A percentile compares a stretch with the other conserved stretches of the same genome.
phyloP scores from a whole-genome alignment of 805 yeast species.

The Candida taoyuanica region DNA sequence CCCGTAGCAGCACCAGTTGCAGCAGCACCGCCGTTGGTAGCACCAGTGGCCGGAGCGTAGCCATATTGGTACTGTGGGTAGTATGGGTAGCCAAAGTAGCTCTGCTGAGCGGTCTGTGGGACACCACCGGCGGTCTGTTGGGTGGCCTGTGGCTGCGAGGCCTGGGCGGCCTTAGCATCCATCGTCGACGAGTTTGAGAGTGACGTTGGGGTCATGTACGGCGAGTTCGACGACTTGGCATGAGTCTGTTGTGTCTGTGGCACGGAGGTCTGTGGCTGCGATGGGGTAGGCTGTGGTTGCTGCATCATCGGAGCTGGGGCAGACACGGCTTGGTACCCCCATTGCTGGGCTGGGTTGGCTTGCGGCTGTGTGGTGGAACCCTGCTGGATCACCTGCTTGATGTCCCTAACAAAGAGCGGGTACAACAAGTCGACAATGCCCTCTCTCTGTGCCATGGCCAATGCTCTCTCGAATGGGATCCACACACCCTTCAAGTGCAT shows the following conservation, averaged over 20 bases:
- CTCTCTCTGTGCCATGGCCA: slow-evolving; percentile 76
- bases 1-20: slow-evolving; percentile 7
- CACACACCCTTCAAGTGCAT: slow-evolving; percentile 89
- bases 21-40: slow-evolving; percentile 7
- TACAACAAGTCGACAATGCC: slow-evolving; percentile 63
- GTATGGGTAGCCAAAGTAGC: slow-evolving; percentile 16
- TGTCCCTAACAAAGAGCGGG: slow-evolving; percentile 71
- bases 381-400: slow-evolving; percentile 43
- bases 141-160: slow-evolving; percentile 5
- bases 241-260: slow-evolving; percentile 11
- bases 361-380: slow-evolving; percentile 30
- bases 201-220: slow-evolving; percentile 24
- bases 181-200: slow-evolving; percentile 16
- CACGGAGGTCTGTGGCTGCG: background rate
- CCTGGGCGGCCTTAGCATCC: slow-evolving; percentile 6
- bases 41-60: slow-evolving; percentile 7
- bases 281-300: slow-evolving; percentile 6
- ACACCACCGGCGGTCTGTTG: slow-evolving; percentile 3
- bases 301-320: slow-evolving; percentile 9
- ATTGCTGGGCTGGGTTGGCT: slow-evolving; percentile 17
- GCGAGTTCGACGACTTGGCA: slow-evolving; percentile 15
- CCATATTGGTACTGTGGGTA: slow-evolving; percentile 18
- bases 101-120: slow-evolving; percentile 11
- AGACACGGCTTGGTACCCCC: slow-evolving; percentile 12
- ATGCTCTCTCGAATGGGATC: slow-evolving; percentile 83